Conservation (phyloP, 148 eudicot genomes). For the Talinum fruticosum region DNA sequence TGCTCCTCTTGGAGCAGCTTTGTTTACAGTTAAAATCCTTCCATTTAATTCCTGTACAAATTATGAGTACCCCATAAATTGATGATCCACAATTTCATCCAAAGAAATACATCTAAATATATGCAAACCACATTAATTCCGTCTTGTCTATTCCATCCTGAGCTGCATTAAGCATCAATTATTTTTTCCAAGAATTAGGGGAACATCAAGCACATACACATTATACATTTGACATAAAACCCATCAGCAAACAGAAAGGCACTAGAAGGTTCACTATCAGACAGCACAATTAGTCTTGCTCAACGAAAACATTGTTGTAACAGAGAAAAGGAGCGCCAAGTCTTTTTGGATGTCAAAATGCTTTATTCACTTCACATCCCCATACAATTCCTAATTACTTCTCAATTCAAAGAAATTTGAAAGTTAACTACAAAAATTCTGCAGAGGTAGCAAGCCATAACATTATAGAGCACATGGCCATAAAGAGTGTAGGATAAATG, state of each 20-base stretch:
- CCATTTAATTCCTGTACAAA: slow-evolving; percentile 63
- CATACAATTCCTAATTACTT: not conserved
- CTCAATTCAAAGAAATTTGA: not conserved
- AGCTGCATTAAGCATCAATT: not conserved
- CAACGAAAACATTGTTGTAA: not conserved
- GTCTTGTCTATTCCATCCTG: slow-evolving; percentile 1
- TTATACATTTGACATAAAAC: not conserved
- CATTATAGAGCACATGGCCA: not conserved
- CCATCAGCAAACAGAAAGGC: not conserved
- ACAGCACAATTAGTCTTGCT: not conserved
- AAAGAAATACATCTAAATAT: too few relatives aligned
- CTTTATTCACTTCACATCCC: not conserved
- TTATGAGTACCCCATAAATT: not conserved
- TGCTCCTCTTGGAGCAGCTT: slow-evolving; percentile 90
- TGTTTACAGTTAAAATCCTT: slow-evolving; percentile 73
- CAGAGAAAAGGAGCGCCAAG: not conserved
- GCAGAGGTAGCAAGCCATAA: not conserved
- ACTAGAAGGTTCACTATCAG: not conserved
- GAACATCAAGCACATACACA: not conserved
- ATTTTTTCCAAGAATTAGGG: not conserved
- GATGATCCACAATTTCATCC: too few relatives aligned
- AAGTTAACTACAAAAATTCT: not conserved
- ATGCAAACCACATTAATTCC: not conserved
- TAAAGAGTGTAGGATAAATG: not conserved
- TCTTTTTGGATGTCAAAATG: not conserved